Conservation (phyloP, 2,329 filamentous ascomycete species). For the Sporothrix variecibatus region DNA sequence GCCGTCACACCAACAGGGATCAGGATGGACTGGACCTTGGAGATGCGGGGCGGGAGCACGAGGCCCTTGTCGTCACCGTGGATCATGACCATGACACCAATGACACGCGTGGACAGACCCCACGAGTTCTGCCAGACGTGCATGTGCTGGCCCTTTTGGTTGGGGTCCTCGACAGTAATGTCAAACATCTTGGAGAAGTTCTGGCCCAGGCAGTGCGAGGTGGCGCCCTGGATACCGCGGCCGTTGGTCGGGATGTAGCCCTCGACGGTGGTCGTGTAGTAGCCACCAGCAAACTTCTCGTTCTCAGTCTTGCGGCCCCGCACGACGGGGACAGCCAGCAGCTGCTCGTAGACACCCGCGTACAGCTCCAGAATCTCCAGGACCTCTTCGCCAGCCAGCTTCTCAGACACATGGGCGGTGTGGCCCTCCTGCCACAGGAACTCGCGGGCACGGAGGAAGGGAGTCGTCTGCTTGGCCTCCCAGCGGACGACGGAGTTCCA, state of each 20-base stretch:
- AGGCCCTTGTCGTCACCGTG: constrained; percentile 95
- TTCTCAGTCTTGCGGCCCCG: constrained; percentile 95
- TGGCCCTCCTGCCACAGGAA: constrained; percentile 99
- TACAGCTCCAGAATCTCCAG: constrained; percentile 92
- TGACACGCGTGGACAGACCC: constrained; percentile 95
- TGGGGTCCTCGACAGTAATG: constrained; percentile 93
- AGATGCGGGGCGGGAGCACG: constrained; percentile 86
- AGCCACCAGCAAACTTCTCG: constrained; percentile 95
- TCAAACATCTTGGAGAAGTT: constrained; percentile 99
- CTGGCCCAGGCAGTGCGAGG: constrained; percentile 91
- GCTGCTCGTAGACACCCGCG: constrained; percentile 85
- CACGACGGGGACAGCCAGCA: constrained; percentile 92
- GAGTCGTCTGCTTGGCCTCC: constrained; percentile 93
- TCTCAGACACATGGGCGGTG: constrained; percentile 81
- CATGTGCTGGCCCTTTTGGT: constrained; percentile 75
- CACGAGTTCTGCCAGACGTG: constrained; percentile 99
- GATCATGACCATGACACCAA: constrained; percentile 98
- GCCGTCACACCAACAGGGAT: constrained; percentile 92
- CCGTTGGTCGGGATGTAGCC: constrained; percentile 96
- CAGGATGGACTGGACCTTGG: constrained; percentile 81
- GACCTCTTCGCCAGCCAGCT: constrained; percentile 80
- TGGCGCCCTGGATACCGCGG: constrained; percentile 93
- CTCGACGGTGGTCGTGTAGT: constrained; percentile 96
- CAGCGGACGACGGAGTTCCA: constrained; percentile 90
- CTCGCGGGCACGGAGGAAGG: constrained; percentile 87